Evolutionary conservation across 495 filamentous ascomycete species (phyloP).

Genomic region (Penicillium macrosclerotiorum): DNA sequence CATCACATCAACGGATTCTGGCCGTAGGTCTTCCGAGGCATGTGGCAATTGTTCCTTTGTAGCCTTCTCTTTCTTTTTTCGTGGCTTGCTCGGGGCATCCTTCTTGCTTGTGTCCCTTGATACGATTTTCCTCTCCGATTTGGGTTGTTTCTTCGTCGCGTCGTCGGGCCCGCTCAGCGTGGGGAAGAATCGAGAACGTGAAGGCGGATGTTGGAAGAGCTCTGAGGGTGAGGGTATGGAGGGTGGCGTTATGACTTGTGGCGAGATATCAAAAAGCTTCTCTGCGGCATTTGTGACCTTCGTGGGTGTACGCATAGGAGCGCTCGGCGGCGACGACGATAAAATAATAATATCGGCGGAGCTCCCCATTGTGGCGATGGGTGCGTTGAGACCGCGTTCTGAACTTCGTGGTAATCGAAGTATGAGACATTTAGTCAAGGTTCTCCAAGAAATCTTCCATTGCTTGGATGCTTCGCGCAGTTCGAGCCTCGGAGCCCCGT

Average conservation of each 20-base stretch:
- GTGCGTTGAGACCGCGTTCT: slow-evolving; percentile 4
- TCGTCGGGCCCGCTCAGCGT: slow-evolving; percentile 5
- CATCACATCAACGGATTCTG: slow-evolving; percentile 4
- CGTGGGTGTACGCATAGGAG: slow-evolving; percentile 18
- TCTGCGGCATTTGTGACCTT: slow-evolving; percentile 8
- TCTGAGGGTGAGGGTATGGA: slow-evolving; percentile 36
- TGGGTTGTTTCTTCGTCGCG: slow-evolving; percentile 5
- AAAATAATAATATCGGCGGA: slow-evolving; percentile 35
- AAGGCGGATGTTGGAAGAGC: slow-evolving; percentile 24
- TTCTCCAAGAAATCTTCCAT: too few relatives aligned
- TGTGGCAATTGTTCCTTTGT: slow-evolving; percentile 7
- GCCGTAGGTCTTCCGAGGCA: neutral
- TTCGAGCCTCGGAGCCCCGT: neutral
- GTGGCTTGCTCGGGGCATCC: slow-evolving; percentile 11
- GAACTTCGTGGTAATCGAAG: too few relatives aligned
- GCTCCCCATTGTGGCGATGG: slow-evolving; percentile 29
- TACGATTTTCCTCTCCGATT: slow-evolving; percentile 7
- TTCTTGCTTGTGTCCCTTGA: slow-evolving; percentile 1
- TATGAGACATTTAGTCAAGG: too few relatives aligned
- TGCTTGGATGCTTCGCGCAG: too few relatives aligned
- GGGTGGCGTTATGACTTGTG: slow-evolving; percentile 27
- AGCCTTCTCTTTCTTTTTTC: slow-evolving; percentile 17
- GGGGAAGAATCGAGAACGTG: slow-evolving; percentile 32
- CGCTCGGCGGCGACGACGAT: slow-evolving; percentile 44
- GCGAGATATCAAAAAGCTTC: slow-evolving; percentile 12